Conservation (phyloP, 257 asterid genomes). For the Scutellaria barbata region DNA sequence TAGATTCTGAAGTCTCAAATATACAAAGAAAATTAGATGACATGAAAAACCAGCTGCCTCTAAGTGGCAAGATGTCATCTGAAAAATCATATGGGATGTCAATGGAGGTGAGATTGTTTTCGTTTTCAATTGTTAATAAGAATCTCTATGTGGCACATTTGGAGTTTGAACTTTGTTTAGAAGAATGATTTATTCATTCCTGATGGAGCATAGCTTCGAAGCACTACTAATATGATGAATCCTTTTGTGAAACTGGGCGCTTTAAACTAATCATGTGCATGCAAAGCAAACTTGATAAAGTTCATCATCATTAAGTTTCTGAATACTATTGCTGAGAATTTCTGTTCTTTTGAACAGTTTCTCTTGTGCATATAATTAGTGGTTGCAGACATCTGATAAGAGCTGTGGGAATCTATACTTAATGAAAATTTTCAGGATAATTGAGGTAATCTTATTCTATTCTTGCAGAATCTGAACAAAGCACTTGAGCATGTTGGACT, state of each 20-base stretch:
- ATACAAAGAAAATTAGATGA: conserved; percentile 67
- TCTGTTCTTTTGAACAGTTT: background rate
- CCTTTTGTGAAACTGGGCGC: background rate
- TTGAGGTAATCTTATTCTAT: conserved; percentile 27
- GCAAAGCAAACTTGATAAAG: conserved; percentile 15
- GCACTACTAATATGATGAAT: conserved; percentile 4
- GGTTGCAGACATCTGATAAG: conserved; percentile 21
- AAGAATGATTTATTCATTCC: conserved; percentile 18
- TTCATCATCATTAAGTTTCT: conserved; percentile 23
- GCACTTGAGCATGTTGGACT: conserved; percentile 59
- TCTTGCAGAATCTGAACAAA: conserved; percentile 64
- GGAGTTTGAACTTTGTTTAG: conserved; percentile 5
- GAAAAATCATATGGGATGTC: conserved; percentile 47
- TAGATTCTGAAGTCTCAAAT: conserved; percentile 88
- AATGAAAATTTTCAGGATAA: conserved; percentile 23
- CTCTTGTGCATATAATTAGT: background rate
- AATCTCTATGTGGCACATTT: conserved; percentile 7
- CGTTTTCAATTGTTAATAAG: conserved; percentile 14
- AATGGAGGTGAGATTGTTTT: conserved; percentile 64
- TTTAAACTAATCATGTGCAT: conserved; percentile 15
- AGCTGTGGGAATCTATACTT: background rate
- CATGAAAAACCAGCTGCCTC: conserved; percentile 52
- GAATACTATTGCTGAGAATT: conserved; percentile 9
- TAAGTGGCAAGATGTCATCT: conserved; percentile 45
- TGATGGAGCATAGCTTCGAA: conserved; percentile 14